Base-by-base conservation (phyloP, 192 early-diverging fungal species). In the Podila verticillata region DNA sequence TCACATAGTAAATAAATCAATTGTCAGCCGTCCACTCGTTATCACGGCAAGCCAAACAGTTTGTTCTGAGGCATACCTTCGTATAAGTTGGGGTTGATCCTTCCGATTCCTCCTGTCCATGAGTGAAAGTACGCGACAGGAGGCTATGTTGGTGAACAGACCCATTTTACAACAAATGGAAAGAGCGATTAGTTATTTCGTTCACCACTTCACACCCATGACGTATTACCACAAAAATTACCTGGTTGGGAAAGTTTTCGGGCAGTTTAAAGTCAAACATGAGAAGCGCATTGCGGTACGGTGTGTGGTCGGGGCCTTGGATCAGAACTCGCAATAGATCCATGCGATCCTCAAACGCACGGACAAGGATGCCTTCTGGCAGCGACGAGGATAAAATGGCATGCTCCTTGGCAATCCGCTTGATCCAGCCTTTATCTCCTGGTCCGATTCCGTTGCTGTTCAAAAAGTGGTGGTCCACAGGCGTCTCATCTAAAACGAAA, bases 51-150 rank as follows among this genome's bases (percentile, higher is more conserved):
- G 13, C 13, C 39, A 10, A 1, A 44, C 36, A 44, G 13, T 44
- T 13, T 19, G 44, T 4, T 20, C 22, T 6, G 54, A 68, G 24
- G 22, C n/a, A 28, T 28, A 69, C 80, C 85, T 66, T 90, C 89
- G 61, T 90, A 91, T 24, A 90, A 47, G 65, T 90, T 90, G 9
- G 89, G 89, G 58, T 90, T 90, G 44, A 90, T 75, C 61, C 86
- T 71, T 36, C 89, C 89, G 22, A 88, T 72, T 6, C 89, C 87
- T 12, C 75, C 81, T 6, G 88, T 88, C 85, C 84, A 89, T 0
- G 83, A 85, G 66, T 91, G 86, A 69, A 89, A 90, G 71, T 68
- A 82, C 6, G 87, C 85, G 19, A 57, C 22, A 8, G 89, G 89
- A n/a, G 89, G 89, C 68, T 73, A 57, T 22, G n/a, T 5, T 17